Percentiles rank a stretch among this genome's conserved stretches.
Conservation (phyloP, 2,329 filamentous ascomycete species). For the Ophiostoma ulmi region DNA sequence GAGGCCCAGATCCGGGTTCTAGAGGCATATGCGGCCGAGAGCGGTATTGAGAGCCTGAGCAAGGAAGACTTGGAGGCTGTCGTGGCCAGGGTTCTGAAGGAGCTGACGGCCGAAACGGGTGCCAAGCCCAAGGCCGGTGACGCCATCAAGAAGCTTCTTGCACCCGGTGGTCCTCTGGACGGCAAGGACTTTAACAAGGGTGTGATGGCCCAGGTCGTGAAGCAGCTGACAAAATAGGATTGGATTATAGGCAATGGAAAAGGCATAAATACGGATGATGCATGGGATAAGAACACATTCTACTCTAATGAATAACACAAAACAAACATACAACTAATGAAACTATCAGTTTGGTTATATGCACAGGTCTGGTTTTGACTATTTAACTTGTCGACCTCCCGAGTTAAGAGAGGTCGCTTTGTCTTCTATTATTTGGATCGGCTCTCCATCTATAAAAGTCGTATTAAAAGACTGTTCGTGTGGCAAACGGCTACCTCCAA, state of each 20-base stretch:
- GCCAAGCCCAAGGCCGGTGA: constrained; percentile 46
- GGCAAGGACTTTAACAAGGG: constrained; percentile 61
- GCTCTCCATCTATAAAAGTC: neutral
- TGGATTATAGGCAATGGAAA: neutral
- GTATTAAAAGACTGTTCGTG: neutral
- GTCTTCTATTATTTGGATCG: neutral
- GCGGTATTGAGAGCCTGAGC: constrained; percentile 54
- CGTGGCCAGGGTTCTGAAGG: constrained; percentile 49
- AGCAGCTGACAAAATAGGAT: constrained; percentile 37
- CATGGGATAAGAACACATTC: constrained; percentile 1
- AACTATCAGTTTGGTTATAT: no score
- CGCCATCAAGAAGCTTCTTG: constrained; percentile 58
- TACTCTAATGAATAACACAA: neutral
- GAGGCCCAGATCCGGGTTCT: constrained; percentile 59
- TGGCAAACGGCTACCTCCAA: neutral
- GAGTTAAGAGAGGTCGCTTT: neutral
- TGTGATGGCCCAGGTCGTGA: constrained; percentile 57
- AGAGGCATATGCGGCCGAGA: constrained; percentile 57
- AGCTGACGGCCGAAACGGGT: constrained; percentile 40
- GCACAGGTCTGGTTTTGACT: no score
- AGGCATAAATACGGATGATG: neutral
- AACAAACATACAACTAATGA: neutral
- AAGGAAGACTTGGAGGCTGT: constrained; percentile 54
- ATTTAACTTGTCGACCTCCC: neutral
- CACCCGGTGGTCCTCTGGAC: constrained; percentile 49